Percentiles rank a stretch among this genome's conserved stretches.
Evolutionary conservation across 2,329 filamentous ascomycete species (phyloP).

Genomic region (Juglanconis oblonga): DNA sequence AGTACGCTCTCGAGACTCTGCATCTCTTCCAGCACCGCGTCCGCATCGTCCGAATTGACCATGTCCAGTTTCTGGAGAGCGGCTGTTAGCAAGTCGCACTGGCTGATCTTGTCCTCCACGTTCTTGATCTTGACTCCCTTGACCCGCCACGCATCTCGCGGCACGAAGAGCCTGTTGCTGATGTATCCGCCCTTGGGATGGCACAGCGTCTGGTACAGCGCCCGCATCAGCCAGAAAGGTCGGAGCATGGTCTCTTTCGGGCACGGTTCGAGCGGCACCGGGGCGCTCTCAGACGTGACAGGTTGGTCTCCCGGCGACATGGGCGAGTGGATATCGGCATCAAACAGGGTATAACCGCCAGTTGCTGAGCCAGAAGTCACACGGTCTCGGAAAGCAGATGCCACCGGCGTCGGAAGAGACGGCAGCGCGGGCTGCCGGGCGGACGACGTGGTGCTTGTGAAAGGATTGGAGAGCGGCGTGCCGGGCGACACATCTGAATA

Average conservation of each 20-base stretch:
- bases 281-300: slow-evolving; percentile 53
- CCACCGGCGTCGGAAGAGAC: slow-evolving; percentile 65
- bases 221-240: slow-evolving; percentile 97
- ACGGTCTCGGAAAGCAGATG: slow-evolving; percentile 58
- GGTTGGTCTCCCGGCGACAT: slow-evolving; percentile 64
- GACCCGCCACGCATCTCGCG: slow-evolving; percentile 88
- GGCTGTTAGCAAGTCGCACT: slow-evolving; percentile 87
- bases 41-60: slow-evolving; percentile 86
- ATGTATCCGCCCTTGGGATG: slow-evolving; percentile 91
- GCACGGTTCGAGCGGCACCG: slow-evolving; percentile 83
- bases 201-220: slow-evolving; percentile 85
- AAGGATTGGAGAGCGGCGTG: slow-evolving; percentile 70
- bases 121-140: slow-evolving; percentile 90
- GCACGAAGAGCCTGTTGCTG: slow-evolving; percentile 87
- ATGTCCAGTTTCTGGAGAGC: slow-evolving; percentile 78
- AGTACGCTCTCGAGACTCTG: slow-evolving; percentile 81
- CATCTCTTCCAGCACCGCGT: slow-evolving; percentile 92
- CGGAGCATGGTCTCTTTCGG: slow-evolving; percentile 85
- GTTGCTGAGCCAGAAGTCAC: slow-evolving; percentile 54
- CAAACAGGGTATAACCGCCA: slow-evolving; percentile 77
- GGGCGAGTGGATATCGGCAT: slow-evolving; percentile 74
- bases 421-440: slow-evolving; percentile 56
- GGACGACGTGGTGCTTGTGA: slow-evolving; percentile 45
- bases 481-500: slow-evolving; percentile 66
- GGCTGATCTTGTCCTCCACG: slow-evolving; percentile 88